Evolutionary conservation across 2,329 filamentous ascomycete genomes (phyloP).

Genomic region (Botrytis cinerea): DNA sequence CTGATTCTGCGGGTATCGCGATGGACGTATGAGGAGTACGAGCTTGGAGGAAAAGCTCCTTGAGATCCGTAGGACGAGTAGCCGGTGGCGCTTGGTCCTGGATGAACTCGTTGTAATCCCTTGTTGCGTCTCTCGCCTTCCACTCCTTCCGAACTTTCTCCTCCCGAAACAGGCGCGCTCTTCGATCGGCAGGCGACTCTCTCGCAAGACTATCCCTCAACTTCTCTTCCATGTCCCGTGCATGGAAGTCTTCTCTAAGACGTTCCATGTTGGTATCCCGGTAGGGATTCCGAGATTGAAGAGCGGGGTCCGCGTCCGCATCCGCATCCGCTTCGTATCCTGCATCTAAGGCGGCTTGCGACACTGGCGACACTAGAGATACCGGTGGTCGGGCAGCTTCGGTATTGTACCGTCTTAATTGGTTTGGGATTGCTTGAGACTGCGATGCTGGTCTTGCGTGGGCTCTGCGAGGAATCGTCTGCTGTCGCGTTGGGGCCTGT

Average conservation of each 20-base stretch:
- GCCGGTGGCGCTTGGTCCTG: background rate
- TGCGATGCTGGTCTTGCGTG: too few relatives aligned
- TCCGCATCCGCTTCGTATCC: too few relatives aligned
- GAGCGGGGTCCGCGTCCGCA: background rate
- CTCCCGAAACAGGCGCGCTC: background rate
- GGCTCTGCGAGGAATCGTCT: background rate
- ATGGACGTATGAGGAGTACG: accelerated
- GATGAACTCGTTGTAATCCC: background rate
- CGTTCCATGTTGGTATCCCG: background rate
- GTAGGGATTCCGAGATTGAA: background rate
- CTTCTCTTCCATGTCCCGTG: background rate
- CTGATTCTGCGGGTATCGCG: accelerated
- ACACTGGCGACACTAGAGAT: too few relatives aligned
- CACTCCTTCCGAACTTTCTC: background rate
- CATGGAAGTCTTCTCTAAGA: background rate
- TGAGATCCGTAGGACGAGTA: background rate
- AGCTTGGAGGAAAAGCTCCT: background rate
- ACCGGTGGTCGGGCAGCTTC: background rate
- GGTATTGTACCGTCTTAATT: background rate
- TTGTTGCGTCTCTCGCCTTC: background rate
- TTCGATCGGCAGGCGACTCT: background rate
- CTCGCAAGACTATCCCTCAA: background rate
- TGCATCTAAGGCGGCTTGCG: too few relatives aligned
- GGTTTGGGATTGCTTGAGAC: accelerated
- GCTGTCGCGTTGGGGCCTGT: background rate